Percentiles rank a stretch among this genome's conserved stretches.
Conservation (phyloP, 768 basidiomycete species). For the Leccinum arenicola region DNA sequence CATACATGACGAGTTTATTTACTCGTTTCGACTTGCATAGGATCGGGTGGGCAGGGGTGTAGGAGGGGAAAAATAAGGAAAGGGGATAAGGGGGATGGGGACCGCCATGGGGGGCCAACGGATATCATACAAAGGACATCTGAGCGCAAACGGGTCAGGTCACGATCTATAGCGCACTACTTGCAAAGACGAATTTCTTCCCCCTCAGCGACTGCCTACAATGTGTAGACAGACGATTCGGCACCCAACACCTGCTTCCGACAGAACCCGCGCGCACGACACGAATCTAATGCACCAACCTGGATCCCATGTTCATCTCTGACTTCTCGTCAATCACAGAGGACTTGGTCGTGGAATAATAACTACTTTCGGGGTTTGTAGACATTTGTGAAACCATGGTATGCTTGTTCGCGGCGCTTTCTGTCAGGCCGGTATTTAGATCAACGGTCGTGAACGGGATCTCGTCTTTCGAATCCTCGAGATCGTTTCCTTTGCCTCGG, state of each 20-base stretch:
- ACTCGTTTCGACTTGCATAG: background rate
- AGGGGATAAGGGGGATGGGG: background rate
- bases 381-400: background rate
- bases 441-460: conserved; percentile 18
- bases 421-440: conserved; percentile 1
- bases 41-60: background rate
- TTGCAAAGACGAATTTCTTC: background rate
- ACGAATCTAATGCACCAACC: background rate
- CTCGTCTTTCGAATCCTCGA: background rate
- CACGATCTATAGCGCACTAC: background rate
- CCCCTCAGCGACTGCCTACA: background rate
- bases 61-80: background rate
- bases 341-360: background rate
- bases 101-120: background rate
- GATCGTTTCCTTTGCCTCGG: conserved; percentile 1
- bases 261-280: background rate
- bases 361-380: background rate
- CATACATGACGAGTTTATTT: background rate
- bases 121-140: background rate
- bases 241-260: background rate
- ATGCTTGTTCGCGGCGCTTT: background rate
- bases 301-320: background rate
- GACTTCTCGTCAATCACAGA: background rate
- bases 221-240: background rate
- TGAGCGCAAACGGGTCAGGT: background rate